These are phyloP conservation scores for Marasmius fiardii DNA, from an alignment of 1,284 basidiomycete species.

Conservation along the genomic window DNA sequence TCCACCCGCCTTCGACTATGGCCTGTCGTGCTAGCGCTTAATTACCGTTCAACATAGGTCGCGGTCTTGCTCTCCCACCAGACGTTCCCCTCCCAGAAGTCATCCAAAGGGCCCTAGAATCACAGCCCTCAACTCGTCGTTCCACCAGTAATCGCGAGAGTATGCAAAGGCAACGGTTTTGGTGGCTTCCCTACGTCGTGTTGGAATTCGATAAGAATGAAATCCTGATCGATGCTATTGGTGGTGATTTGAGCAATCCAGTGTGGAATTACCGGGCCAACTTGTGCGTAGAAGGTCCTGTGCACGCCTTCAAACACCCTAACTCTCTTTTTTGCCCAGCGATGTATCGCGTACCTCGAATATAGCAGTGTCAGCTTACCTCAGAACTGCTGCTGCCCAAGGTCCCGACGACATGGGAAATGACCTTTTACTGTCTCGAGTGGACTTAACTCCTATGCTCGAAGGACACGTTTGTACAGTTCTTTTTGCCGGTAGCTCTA, in stretches of 20 bases:
- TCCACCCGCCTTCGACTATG: not conserved
- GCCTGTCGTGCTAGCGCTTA: not conserved
- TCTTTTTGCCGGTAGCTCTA: constrained; percentile 6
- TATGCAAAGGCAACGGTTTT: constrained; percentile 85
- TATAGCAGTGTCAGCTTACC: constrained; percentile 84
- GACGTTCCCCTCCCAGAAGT: constrained; percentile 79
- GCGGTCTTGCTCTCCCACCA: constrained; percentile 71
- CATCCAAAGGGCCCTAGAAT: constrained; percentile 80
- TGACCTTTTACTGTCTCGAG: constrained; percentile 82
- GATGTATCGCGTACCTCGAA: constrained; percentile 90
- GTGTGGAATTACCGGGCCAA: constrained; percentile 97
- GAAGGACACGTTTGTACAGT: constrained; percentile 62
- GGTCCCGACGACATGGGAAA: constrained; percentile 87
- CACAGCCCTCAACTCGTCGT: constrained; percentile 44
- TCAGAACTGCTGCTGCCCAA: constrained; percentile 68
- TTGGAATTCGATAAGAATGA: constrained; percentile 99
- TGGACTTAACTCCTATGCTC: constrained; percentile 87
- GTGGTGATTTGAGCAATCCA: constrained; percentile 81
- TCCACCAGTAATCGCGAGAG: constrained; percentile 78
- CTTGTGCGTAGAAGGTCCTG: constrained; percentile 61
- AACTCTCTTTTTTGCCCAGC: constrained; percentile 32
- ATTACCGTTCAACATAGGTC: constrained; percentile 47
- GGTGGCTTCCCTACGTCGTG: constrained; percentile 98
- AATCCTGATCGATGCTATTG: constrained; percentile 92
- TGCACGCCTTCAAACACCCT: not conserved